Evolutionary conservation across 2,329 filamentous ascomycete genomes (phyloP).

Genomic region (Xylaria sp.): DNA sequence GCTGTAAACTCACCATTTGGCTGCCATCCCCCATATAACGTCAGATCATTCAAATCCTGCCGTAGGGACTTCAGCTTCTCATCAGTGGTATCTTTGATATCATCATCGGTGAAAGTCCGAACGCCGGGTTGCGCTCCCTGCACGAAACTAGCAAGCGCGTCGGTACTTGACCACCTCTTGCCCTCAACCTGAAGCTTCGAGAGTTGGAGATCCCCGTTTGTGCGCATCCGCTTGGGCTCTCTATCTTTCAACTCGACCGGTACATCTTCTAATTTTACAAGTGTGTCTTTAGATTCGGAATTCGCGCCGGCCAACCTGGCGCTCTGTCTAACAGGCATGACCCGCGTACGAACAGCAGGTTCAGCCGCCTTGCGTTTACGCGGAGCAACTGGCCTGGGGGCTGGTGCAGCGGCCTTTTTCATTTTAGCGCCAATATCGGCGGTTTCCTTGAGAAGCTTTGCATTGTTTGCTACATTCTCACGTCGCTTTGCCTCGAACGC

Average conservation of each 20-base stretch:
- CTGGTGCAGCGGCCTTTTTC: slow-evolving; percentile 68
- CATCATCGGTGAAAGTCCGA: slow-evolving; percentile 86
- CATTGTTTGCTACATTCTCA: slow-evolving; percentile 90
- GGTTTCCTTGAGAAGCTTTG: slow-evolving; percentile 77
- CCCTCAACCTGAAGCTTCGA: slow-evolving; percentile 84
- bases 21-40: slow-evolving; percentile 84
- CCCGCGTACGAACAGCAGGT: slow-evolving; percentile 59
- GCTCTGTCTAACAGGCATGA: slow-evolving; percentile 66
- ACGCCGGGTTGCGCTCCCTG: slow-evolving; percentile 81
- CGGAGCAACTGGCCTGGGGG: slow-evolving; percentile 56
- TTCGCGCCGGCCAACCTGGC: slow-evolving; percentile 67
- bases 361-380: slow-evolving; percentile 55
- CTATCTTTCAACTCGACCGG: slow-evolving; percentile 55
- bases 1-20: slow-evolving; percentile 72
- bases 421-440: slow-evolving; percentile 76
- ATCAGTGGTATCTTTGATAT: slow-evolving; percentile 82
- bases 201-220: slow-evolving; percentile 72
- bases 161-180: slow-evolving; percentile 76
- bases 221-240: slow-evolving; percentile 68
- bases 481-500: slow-evolving; percentile 87
- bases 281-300: slow-evolving; percentile 58
- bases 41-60: slow-evolving; percentile 78
- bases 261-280: slow-evolving; percentile 60
- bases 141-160: slow-evolving; percentile 70
- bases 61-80: slow-evolving; percentile 78